Conservation (phyloP, 768 basidiomycete genomes). For the Tricholoma bakamatsutake region DNA sequence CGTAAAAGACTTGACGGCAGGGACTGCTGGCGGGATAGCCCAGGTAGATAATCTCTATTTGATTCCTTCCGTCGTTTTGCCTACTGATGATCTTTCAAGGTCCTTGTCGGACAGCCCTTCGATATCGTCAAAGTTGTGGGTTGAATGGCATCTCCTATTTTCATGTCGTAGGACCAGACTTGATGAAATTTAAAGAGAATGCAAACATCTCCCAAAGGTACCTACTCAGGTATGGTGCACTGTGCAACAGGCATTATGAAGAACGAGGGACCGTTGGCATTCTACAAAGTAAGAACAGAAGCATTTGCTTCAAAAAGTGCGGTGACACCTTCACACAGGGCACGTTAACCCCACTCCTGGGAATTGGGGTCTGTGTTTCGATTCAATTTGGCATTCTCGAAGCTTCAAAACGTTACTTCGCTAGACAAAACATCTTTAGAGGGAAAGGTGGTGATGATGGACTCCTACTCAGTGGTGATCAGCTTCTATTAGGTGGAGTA, state of each 20-base stretch:
- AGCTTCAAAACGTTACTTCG: conserved; percentile 76
- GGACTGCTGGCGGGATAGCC: conserved; percentile 86
- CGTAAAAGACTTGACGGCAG: conserved; percentile 82
- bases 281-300: conserved; percentile 71
- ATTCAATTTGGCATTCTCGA: conserved; percentile 94
- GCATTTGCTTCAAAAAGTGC: neutral
- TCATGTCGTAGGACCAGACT: neutral
- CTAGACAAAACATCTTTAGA: conserved; percentile 47
- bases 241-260: conserved; percentile 88
- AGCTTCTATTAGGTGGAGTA: conserved; percentile 75
- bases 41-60: conserved; percentile 45
- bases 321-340: conserved; percentile 44
- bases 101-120: conserved; percentile 90
- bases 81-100: conserved; percentile 35
- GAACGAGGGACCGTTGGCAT: conserved; percentile 88
- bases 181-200: conserved; percentile 54
- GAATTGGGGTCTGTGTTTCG: conserved; percentile 92
- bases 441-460: conserved; percentile 68
- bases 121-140: conserved; percentile 96
- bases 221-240: conserved; percentile 81
- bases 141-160: conserved; percentile 15
- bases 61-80: conserved; percentile 8
- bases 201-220: conserved; percentile 90
- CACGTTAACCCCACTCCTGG: conserved; percentile 82
- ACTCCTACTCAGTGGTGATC: conserved; percentile 47